Evolutionary conservation across 2,329 filamentous ascomycete species (phyloP), one percentile per base, ranked within the genome.

Genomic region (Rhynchosporium graminicola): DNA sequence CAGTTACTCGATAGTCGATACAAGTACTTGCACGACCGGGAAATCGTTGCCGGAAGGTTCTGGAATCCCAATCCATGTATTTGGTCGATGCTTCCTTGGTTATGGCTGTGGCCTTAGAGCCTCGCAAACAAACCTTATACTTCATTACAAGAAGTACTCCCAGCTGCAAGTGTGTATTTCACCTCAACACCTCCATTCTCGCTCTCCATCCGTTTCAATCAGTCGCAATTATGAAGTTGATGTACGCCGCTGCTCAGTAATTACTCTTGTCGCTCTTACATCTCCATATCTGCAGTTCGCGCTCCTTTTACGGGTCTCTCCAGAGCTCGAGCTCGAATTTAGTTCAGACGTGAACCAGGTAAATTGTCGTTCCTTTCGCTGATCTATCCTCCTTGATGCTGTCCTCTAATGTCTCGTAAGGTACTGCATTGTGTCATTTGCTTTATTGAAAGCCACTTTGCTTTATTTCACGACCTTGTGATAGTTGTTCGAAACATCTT

Each of bases 31-130:
- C 20, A 20, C 20, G 20, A 20, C 20, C 20, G 20, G 20, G 20
- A 20, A 20, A 20, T 1, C 20, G 20, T 20, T 20, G 1, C 20
- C 20, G 20, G 1, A 20, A 20, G 20, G 20, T 6, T 46, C 26
- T 26, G 3, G n/a, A 46, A 46, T 46, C 9, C 26, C 43, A 46
- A 20, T 46, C 43, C 15, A 46, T 46, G n/a, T 46, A 6, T 46
- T 46, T 46, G n/a, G 43, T 46, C 43, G n/a, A 46, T 46, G 43
- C 43, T 46, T 46, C 43, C 43, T 46, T 46, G 43, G 8, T 46
- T 46, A 46, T 46, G n/a, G n/a, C 43, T 46, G 43, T 46, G 43
- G 43, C 43, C n/a, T n/a, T n/a, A n/a, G n/a, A n/a, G n/a, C n/a
- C n/a, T 46, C 43, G 43, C n/a, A 46, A 46, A 46, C 43, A 46